Percentiles rank a stretch among this genome's conserved stretches.
These are phyloP conservation scores for Ampelomyces quisqualis DNA, from an alignment of 2,329 filamentous ascomycete genomes.

Conservation along the genomic window DNA sequence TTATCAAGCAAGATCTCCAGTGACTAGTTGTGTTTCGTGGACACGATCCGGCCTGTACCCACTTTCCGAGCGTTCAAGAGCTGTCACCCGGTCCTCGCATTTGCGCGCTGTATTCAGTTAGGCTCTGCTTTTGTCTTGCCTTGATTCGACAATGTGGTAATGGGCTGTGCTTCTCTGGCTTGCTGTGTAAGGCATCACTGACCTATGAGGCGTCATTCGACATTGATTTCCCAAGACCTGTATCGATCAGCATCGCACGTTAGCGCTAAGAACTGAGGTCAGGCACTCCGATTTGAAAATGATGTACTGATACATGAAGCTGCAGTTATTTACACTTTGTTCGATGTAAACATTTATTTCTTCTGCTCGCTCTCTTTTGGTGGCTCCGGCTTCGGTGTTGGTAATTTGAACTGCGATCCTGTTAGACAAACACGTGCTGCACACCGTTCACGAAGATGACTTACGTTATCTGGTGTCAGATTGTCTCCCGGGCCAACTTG, in stretches of 20 bases:
- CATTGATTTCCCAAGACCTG: too few species aligned
- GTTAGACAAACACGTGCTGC: slow-evolving; percentile 4
- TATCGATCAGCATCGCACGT: not conserved
- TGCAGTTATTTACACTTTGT: slow-evolving; percentile 45
- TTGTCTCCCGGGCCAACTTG: slow-evolving; percentile 72
- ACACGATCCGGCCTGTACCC: too few species aligned
- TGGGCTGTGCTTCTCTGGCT: too few species aligned
- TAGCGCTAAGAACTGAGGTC: not conserved
- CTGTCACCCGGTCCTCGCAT: too few species aligned
- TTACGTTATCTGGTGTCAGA: slow-evolving; percentile 67
- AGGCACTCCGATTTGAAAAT: not conserved
- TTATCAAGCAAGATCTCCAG: too few species aligned
- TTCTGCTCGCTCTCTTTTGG: slow-evolving; percentile 84
- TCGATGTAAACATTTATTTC: slow-evolving; percentile 63
- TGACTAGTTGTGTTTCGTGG: too few species aligned
- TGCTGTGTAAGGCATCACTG: too few species aligned
- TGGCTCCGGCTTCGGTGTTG: slow-evolving; percentile 88
- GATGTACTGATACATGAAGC: slow-evolving; percentile 28
- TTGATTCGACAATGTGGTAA: too few species aligned
- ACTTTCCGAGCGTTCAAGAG: too few species aligned
- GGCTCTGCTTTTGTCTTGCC: too few species aligned
- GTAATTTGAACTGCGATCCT: slow-evolving; percentile 75
- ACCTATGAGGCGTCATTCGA: too few species aligned
- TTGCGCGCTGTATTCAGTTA: too few species aligned
- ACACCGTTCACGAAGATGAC: slow-evolving; percentile 29